Evolutionary conservation across 148 eudicot species (phyloP).

Genomic region (Rhododendron williamsianum): DNA sequence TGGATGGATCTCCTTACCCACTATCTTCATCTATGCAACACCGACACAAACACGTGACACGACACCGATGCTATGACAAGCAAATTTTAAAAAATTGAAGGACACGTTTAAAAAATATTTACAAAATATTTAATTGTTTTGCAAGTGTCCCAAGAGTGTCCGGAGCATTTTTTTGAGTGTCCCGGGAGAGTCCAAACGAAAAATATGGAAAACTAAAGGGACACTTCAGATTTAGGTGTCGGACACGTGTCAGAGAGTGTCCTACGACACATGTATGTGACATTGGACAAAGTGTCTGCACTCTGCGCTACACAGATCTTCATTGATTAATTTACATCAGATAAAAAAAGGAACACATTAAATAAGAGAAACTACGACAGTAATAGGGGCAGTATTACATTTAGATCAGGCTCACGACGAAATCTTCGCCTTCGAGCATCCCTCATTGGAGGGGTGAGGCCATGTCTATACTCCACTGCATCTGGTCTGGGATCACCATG

Average conservation of each 20-base stretch:
- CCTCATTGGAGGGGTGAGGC: constrained; percentile 92
- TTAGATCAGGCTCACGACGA: constrained; percentile 88
- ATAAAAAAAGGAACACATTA: background rate
- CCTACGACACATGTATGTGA: background rate
- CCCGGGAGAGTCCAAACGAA: background rate
- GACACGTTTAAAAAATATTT: too few relatives aligned
- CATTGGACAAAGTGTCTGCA: too few relatives aligned
- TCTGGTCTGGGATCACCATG: constrained; percentile 74
- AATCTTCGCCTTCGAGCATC: constrained; percentile 97
- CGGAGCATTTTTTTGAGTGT: background rate
- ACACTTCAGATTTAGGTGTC: background rate
- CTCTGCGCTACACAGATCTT: background rate
- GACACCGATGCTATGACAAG: too few relatives aligned
- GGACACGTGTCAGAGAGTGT: background rate
- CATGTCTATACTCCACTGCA: constrained; percentile 75
- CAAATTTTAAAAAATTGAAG: too few relatives aligned
- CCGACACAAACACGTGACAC: too few relatives aligned
- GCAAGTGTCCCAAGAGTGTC: background rate
- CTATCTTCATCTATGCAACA: background rate
- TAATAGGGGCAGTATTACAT: constrained; percentile 31
- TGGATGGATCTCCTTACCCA: background rate
- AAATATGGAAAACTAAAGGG: background rate
- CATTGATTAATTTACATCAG: background rate
- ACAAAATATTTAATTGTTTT: too few relatives aligned
- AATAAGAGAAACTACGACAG: background rate